A percentile compares a stretch with the other conserved stretches of the same genome.
Conservation (phyloP, 352 stramenopile genomes). For the Phytophthora brassicae region DNA sequence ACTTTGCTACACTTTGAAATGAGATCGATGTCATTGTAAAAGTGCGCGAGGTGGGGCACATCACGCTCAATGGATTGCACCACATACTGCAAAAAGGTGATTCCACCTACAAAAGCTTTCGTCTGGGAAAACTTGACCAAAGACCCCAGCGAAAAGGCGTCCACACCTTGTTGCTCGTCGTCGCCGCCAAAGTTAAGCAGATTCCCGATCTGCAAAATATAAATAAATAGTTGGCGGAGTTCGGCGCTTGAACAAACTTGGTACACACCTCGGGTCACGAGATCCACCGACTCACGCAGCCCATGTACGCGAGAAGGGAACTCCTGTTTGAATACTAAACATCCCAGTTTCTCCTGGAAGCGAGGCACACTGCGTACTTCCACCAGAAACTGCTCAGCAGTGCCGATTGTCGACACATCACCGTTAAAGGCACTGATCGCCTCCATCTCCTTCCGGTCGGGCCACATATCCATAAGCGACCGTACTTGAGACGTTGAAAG, state of each 20-base stretch:
- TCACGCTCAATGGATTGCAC: constrained; percentile 85
- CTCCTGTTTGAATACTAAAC: constrained; percentile 85
- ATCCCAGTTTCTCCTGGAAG: constrained; percentile 72
- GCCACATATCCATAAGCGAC: constrained; percentile 87
- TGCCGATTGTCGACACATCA: constrained; percentile 58
- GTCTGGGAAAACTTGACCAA: constrained; percentile 87
- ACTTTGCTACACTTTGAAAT: constrained; percentile 78
- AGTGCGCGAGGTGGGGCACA: constrained; percentile 67
- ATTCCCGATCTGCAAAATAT: constrained; percentile 84
- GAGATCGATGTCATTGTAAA: constrained; percentile 79
- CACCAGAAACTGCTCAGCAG: constrained; percentile 76
- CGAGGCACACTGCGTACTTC: constrained; percentile 70
- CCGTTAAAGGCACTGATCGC: constrained; percentile 69
- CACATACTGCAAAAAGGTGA: constrained; percentile 86
- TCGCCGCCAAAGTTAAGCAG: constrained; percentile 77
- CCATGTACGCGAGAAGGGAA: constrained; percentile 78
- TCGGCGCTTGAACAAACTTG: constrained; percentile 77
- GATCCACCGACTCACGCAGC: constrained; percentile 67
- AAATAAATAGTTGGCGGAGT: constrained; percentile 84
- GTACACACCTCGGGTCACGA: constrained; percentile 77
- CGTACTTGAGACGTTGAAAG: constrained; percentile 77
- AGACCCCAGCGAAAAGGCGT: constrained; percentile 75
- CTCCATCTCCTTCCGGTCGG: constrained; percentile 71
- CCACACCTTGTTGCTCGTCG: constrained; percentile 37
- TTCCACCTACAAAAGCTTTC: constrained; percentile 80